Evolutionary conservation across 495 filamentous ascomycete genomes (phyloP).

Genomic region (Penicillium bovifimosum): DNA sequence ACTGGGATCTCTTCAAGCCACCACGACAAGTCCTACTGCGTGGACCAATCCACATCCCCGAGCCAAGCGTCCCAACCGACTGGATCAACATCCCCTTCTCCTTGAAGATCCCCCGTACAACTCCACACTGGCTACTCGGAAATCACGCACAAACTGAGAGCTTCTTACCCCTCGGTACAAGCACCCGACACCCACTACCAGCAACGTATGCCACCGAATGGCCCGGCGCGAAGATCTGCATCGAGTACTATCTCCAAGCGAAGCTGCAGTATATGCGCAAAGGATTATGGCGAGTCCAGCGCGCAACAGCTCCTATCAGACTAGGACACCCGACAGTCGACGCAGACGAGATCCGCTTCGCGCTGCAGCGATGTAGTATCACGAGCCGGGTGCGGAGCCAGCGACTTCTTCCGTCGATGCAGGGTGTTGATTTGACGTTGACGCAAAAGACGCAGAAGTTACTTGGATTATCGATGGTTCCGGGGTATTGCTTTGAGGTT

Average conservation of each 20-base stretch:
- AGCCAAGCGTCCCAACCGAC: background rate
- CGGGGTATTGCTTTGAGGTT: background rate
- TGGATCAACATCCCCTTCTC: background rate
- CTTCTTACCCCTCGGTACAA: background rate
- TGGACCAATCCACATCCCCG: background rate
- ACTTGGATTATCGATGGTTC: background rate
- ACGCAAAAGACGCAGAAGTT: background rate
- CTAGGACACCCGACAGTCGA: background rate
- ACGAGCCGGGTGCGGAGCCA: background rate
- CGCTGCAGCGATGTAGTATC: background rate
- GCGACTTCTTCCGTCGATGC: background rate
- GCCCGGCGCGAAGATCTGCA: background rate
- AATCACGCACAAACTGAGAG: background rate
- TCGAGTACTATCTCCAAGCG: slow-evolving; percentile 4
- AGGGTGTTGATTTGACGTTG: background rate
- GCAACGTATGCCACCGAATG: background rate
- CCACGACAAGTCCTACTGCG: background rate
- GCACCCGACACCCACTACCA: background rate
- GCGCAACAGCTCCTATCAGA: background rate
- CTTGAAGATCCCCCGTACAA: background rate
- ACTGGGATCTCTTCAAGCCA: background rate
- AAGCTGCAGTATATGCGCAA: background rate
- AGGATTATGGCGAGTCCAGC: background rate
- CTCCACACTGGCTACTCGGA: background rate
- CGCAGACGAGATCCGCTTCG: background rate